phyloP scores from a whole-genome alignment of 345 rosid species.

The Melastoma malabathricum region DNA sequence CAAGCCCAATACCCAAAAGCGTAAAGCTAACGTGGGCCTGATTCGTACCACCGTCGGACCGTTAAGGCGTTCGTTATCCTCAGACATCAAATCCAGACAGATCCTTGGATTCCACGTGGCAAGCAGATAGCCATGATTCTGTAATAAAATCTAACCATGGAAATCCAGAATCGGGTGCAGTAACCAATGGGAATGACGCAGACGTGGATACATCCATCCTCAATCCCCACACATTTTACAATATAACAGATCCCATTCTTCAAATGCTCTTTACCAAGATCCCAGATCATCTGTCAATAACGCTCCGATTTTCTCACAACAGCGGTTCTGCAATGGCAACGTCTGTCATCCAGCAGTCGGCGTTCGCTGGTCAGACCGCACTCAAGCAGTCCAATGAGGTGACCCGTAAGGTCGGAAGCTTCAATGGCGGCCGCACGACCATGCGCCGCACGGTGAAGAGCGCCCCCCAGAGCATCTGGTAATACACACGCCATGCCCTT shows the following conservation, averaged over 20 bases:
- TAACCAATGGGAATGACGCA: constrained; percentile 11
- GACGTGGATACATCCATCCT: constrained; percentile 16
- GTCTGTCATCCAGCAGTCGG: constrained; percentile 69
- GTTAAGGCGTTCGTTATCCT: too few species aligned
- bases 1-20: too few species aligned
- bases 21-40: too few species aligned
- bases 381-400: constrained; percentile 61
- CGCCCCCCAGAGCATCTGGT: constrained; percentile 86
- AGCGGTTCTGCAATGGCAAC: constrained; percentile 44
- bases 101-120: constrained; percentile 13
- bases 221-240: neutral
- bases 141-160: constrained; percentile 1
- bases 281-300: neutral
- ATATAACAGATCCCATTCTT: constrained; percentile 7
- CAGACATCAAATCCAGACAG: neutral
- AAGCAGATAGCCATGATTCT: neutral
- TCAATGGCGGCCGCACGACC: constrained; percentile 48
- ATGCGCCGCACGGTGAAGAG: constrained; percentile 82
- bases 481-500: neutral
- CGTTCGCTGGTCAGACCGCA: constrained; percentile 67
- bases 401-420: constrained; percentile 48
- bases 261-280: neutral
- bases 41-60: too few species aligned
- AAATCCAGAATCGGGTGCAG: constrained; percentile 8
- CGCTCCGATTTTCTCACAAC: neutral